Base-by-base conservation (phyloP, 2,329 filamentous ascomycete species). In the Nannizzia gypsea region DNA sequence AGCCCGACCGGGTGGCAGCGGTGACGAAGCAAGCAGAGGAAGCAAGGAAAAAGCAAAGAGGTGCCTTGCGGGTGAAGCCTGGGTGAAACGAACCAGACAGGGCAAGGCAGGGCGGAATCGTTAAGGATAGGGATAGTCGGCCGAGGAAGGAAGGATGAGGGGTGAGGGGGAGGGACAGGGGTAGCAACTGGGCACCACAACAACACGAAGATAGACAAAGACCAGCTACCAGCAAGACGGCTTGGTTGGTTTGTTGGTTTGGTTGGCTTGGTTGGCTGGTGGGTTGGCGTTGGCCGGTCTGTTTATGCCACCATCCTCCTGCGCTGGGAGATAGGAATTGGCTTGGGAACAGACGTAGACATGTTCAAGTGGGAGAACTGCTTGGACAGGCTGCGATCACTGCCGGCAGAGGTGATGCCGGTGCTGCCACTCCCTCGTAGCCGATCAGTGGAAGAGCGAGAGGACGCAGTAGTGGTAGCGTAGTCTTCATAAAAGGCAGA, bases 301-400 rank as follows among this genome's bases (percentile, higher is more conserved):
- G 48, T 11, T 17, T 40, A 59, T 6, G 58, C 58, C 4, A 48
- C 58, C 28, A 52, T 34, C 17, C 56, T 44, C 9, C 63, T 62
- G 59, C 63, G 62, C 26, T 63, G 63, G 22, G 63, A 64, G 24
- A 64, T 64, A 5, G 63, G 63, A 42, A 64, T 64, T 6, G 63
- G 62, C 55, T 61, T 57, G 11, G 63, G 62, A 2, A 56, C 46
- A 24, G 55, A 56, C 2, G 60, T 34, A 11, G 50, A 54, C 50
- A 54, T 54, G 3, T 54, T 26, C 6, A 54, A n/a, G 24, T 31
- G 24, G 2, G 50, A 54, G 28, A 54, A 54, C 50, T 54, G 50
- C 15, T 54, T 31, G 24, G 50, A 26, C 6, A 54, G 26, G 38
- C 74, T 72, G 42, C 69, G 72, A 20, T 42, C 38, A 42, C 38